Base-by-base conservation (phyloP, 2,329 filamentous ascomycete genomes). In the Botrytis galanthina region DNA sequence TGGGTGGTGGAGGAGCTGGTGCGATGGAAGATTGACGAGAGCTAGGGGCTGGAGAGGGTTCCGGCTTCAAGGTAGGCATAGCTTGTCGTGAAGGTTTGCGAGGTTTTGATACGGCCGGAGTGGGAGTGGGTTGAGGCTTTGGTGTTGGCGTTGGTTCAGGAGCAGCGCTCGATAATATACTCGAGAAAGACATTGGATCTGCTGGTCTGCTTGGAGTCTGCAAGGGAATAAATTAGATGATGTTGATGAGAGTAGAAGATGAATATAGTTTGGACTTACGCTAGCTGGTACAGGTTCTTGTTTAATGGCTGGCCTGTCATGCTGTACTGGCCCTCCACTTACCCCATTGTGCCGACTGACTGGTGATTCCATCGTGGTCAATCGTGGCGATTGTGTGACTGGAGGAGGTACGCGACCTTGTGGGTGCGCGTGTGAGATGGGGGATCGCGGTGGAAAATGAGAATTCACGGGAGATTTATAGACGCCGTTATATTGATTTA, bases 141-240 rank as follows among this genome's bases (percentile, higher is more conserved):
- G 84, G 84, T 77, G 84, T 87, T 16, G 87, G 86, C 77, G 84
- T 87, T 12, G 87, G 86, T 86, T 84, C 57, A 89, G 92, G 90
- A 73, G 94, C 91, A 72, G 92, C 87, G 77, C 89, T 94, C 6
- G 94, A 95, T 61, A 98, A 90, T 74, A 98, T 97, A 81, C 95
- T 98, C 77, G 94, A 96, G 80, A 98, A 96, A 8, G 95, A 96
- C 95, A 98, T 98, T 71, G 95, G 92, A 81, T 97, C 93, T 74
- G 92, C 91, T 59, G 91, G 87, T 81, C 94, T 90, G 77, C 89
- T 90, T 1, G 92, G 89, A 68, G 92, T 92, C 88, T 94, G 81
- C 51, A 77, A 67, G 59, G 70, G 5, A 26, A 74, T 77, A 59
- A 78, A 73, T 69, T 51, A 70, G 39, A 67, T 59, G 74, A 26